Base-by-base conservation (phyloP, 768 basidiomycete species). In the Rickenella mellea region DNA sequence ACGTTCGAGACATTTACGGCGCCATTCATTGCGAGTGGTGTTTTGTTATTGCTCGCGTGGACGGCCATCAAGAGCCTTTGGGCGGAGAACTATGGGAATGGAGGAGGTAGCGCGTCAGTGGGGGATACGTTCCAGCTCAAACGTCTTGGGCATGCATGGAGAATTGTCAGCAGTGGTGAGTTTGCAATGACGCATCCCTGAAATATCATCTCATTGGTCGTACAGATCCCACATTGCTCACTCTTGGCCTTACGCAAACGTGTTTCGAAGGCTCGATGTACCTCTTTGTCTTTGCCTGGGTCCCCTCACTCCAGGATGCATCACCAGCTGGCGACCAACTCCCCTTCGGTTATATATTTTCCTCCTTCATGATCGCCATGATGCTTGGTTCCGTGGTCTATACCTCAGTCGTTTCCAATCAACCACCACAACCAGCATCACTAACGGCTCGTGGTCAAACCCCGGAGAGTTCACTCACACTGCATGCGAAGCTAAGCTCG, bases 221-320 rank as follows among this genome's bases (percentile, higher is more conserved):
- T 45, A 8, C 52, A 83, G 83, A 85, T 53, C 69, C 73, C 1
- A 52, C 73, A 36, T 66, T 87, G 8, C 60, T 84, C 46, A 71
- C 72, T 20, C 70, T 87, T 17, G 81, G 83, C 25, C 60, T 86
- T 41, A 78, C 78, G 0, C 83, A 87, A 59, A 87, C 84, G 1
- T 83, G 80, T 59, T 87, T 87, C 54, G 83, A 87, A 55, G 85
- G 84, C 2, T 83, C 80, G 5, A 84, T 86, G 83, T 86, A 87
- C 59, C 71, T 86, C 46, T 87, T 86, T 59, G 84, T 86, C 48
- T 87, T 85, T 64, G 66, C 81, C 47, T 87, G 84, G 84, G 84
- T 87, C 0, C 83, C 85, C 1, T 70, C 76, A 2, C 63, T 87
- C 12, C 82, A 87, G 59, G 79, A 84, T 54, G 63, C 63, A 17